These are phyloP conservation scores for sunflower (Helianthus annuus) DNA, from an alignment of 129 eudicot genomes.

Conservation along the genomic window DNA sequence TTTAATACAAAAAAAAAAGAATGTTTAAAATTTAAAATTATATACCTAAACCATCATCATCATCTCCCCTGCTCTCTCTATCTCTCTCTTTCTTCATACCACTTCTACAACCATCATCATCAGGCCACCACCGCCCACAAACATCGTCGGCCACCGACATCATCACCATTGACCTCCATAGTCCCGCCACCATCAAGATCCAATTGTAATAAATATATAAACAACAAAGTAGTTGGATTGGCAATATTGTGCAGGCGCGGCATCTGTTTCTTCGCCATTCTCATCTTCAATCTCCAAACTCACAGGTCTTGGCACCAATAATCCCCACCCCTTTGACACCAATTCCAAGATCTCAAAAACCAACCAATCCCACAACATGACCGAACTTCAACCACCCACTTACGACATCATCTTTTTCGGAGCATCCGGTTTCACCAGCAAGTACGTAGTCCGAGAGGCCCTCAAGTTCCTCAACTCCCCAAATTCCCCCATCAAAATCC, in stretches of 20 bases:
- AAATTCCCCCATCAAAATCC: slow-evolving; percentile 52
- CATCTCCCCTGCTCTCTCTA: no score
- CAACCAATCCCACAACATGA: slow-evolving; percentile 15
- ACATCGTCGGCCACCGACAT: no score
- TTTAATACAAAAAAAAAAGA: no score
- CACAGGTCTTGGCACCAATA: not conserved
- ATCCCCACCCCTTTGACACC: not conserved
- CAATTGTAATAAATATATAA: no score
- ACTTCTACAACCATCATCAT: no score
- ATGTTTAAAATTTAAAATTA: no score
- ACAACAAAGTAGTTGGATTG: not conserved
- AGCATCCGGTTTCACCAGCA: slow-evolving; percentile 97
- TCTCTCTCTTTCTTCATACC: no score
- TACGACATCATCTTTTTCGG: slow-evolving; percentile 84
- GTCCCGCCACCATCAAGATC: no score
- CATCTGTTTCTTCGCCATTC: not conserved
- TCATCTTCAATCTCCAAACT: not conserved
- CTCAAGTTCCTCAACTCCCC: slow-evolving; percentile 70
- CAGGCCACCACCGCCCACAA: no score
- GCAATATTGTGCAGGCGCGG: not conserved
- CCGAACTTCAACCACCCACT: slow-evolving; percentile 20
- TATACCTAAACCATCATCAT: no score
- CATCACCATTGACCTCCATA: no score
- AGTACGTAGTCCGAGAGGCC: slow-evolving; percentile 82
- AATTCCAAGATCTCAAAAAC: not conserved